Percentiles rank a stretch among this genome's conserved stretches.
Conservation (phyloP, 768 basidiomycete species). For the Tylopilus sp. region DNA sequence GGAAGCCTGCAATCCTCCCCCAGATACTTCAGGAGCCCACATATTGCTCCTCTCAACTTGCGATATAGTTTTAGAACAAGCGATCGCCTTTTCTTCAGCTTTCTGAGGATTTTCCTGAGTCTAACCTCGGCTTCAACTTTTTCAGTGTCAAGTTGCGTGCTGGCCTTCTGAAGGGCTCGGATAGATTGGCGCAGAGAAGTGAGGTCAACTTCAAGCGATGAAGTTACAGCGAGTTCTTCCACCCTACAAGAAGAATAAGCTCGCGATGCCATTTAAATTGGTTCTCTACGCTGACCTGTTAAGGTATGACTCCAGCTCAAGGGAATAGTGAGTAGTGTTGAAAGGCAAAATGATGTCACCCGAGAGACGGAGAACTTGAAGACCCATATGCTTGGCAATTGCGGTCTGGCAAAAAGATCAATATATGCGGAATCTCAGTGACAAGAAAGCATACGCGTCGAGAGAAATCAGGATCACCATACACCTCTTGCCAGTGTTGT, state of each 20-base stretch:
- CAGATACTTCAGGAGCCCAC: constrained; percentile 35
- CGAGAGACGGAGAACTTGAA: constrained; percentile 57
- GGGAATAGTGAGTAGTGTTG: constrained; percentile 74
- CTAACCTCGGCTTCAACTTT: constrained; percentile 51
- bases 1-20: constrained; percentile 23
- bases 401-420: constrained; percentile 44
- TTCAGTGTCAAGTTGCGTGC: constrained; percentile 54
- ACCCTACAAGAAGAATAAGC: constrained; percentile 23
- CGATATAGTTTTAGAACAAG: constrained; percentile 20
- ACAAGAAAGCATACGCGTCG: constrained; percentile 51
- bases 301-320: constrained; percentile 63
- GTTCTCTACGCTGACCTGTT: constrained; percentile 41
- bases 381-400: constrained; percentile 63
- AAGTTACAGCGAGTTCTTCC: constrained; percentile 20
- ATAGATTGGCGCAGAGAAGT: constrained; percentile 46
- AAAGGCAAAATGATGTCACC: constrained; percentile 67
- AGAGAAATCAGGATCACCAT: constrained; percentile 73
- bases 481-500: constrained; percentile 67
- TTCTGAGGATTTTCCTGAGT: constrained; percentile 44
- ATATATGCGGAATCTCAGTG: not conserved
- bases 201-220: constrained; percentile 48
- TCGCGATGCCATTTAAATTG: constrained; percentile 23
- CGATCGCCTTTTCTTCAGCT: constrained; percentile 28
- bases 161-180: constrained; percentile 45
- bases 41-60: constrained; percentile 18